Evolutionary conservation across 2,329 filamentous ascomycete genomes (phyloP).

Genomic region (Apiospora pterosperma): DNA sequence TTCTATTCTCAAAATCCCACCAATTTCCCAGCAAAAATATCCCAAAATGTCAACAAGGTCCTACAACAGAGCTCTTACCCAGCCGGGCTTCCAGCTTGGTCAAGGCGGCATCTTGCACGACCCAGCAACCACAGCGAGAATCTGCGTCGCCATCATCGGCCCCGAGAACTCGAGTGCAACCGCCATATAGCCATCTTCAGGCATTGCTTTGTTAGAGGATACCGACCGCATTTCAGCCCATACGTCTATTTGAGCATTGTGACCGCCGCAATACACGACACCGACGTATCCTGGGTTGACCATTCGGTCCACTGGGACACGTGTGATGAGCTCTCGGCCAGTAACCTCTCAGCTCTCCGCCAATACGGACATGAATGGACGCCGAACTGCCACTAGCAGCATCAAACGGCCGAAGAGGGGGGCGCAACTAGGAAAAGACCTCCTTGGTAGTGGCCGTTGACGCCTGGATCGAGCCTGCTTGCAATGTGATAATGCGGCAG

Average conservation of each 20-base stretch:
- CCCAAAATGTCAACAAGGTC: not conserved
- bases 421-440: not conserved
- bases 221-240: too few relatives aligned
- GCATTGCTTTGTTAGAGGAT: too few relatives aligned
- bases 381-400: not conserved
- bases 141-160: not conserved
- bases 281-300: not conserved
- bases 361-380: not conserved
- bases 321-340: not conserved
- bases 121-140: not conserved
- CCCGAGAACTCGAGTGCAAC: too few relatives aligned
- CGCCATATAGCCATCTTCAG: too few relatives aligned
- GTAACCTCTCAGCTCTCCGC: not conserved
- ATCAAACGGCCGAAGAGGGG: not conserved
- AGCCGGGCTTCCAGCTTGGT: not conserved
- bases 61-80: not conserved
- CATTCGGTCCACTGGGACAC: not conserved
- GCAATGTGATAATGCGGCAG: not conserved
- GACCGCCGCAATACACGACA: not conserved
- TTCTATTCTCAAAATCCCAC: too few relatives aligned
- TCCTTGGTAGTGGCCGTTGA: not conserved
- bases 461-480: not conserved
- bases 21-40: too few relatives aligned
- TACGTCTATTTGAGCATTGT: too few relatives aligned
- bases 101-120: not conserved